A percentile compares a stretch with the other conserved stretches of the same genome.
Conservation (phyloP, 768 basidiomycete genomes). For the Rhodocollybia butyracea region DNA sequence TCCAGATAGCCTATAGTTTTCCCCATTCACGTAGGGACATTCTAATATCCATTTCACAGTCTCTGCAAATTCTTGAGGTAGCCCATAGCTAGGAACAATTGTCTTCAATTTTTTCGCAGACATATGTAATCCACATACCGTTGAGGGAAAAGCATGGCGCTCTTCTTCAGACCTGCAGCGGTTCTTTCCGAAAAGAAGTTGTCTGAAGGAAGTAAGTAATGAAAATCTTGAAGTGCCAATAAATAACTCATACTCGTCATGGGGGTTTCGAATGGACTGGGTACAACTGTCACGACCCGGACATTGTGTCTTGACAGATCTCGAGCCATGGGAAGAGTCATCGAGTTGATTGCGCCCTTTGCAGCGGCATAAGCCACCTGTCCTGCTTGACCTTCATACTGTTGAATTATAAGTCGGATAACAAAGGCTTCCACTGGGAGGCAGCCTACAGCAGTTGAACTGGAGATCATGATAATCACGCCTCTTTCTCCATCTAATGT, state of each 20-base stretch:
- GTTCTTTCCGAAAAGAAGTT: constrained; percentile 24
- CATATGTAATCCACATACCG: too few relatives aligned
- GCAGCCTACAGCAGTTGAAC: constrained; percentile 45
- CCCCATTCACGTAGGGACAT: constrained; percentile 53
- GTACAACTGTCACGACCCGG: constrained; percentile 54
- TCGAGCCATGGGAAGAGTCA: constrained; percentile 59
- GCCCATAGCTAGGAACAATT: constrained; percentile 50
- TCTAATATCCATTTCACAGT: constrained; percentile 48
- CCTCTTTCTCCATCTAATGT: constrained; percentile 51
- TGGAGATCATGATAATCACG: constrained; percentile 56
- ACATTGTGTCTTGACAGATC: constrained; percentile 51
- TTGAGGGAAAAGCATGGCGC: constrained; percentile 39
- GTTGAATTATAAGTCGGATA: background rate
- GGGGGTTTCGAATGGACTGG: constrained; percentile 47
- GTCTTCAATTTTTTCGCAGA: too few relatives aligned
- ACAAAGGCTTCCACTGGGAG: background rate
- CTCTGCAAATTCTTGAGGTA: constrained; percentile 45
- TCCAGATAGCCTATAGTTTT: constrained; percentile 31
- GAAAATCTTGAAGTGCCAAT: background rate
- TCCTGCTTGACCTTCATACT: constrained; percentile 57
- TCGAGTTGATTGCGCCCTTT: constrained; percentile 42
- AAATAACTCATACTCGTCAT: constrained; percentile 33
- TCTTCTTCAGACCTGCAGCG: constrained; percentile 33
- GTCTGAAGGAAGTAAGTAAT: background rate
- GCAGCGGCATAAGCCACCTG: constrained; percentile 54